Base-by-base conservation (phyloP, 139 green algal species). In the Chlorella ohadii region DNA sequence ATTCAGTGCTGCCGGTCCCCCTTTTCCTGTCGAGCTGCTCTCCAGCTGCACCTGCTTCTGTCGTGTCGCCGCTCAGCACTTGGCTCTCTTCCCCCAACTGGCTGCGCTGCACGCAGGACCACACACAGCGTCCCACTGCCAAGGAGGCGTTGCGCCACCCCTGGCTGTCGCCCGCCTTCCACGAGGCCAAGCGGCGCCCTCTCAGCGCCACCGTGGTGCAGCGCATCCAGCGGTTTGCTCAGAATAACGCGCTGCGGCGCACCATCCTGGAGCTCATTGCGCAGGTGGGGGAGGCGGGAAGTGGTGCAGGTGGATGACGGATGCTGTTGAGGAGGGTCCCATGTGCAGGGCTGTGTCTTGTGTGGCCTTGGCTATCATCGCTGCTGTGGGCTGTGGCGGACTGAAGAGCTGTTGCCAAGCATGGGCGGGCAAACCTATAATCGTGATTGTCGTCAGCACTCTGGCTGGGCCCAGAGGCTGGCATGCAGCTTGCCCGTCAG, bases 211-310 rank as follows among this genome's bases (percentile, higher is more conserved):
- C 89, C 13, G 93, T 98, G 39, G 95, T 98, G 82, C 95, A 98
- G 87, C 92, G 94, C 33, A 90, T 98, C 41, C 93, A 97, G 91
- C 88, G 78, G 56, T 83, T 75, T 74, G 78, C 63, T 3, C 78
- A 91, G 36, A 67, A n/a, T 15, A 91, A 85, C 81, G 38, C 88
- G 4, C 82, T 98, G 61, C 94, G 94, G 86, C 92, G 94, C 73
- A 96, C 91, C 31, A 92, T 98, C 39, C 90, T 98, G 73, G 95
- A 98, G 89, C 92, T 97, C 79, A 96, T 98, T 39, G 94, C 95
- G 7, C 92, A 94, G 77, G 95, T 97, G 89, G 84, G 97, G 80
- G 81, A 12, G 31, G 17, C 2, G 51, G 51, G 51, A 59, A 22
- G 51, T 59, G 51, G 7, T 22, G 16, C 23, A 38, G 63, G 16